Percentiles rank a stretch among this genome's conserved stretches.
Evolutionary conservation across 1,284 basidiomycete species (phyloP).

Genomic region (Polyporus tsugae): DNA sequence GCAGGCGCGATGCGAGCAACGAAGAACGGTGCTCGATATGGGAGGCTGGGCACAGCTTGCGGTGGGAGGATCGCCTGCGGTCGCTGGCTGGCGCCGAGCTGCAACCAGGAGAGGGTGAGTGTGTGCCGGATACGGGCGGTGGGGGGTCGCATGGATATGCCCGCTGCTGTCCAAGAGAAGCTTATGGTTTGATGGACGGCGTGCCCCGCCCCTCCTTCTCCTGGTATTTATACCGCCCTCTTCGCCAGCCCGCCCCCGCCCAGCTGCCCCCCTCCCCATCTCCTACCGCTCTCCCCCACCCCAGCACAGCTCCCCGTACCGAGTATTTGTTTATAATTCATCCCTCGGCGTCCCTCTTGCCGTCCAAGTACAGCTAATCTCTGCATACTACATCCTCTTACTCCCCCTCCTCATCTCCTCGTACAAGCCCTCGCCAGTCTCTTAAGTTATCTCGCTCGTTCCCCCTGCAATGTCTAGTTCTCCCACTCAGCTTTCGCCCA

Average conservation of each 20-base stretch:
- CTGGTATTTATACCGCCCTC: constrained; percentile 31
- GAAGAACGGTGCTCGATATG: constrained; percentile 22
- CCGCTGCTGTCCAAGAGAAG: constrained; percentile 34
- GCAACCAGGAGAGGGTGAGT: constrained; percentile 20
- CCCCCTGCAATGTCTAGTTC: constrained; percentile 28
- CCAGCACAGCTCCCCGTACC: constrained; percentile 21
- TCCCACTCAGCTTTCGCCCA: constrained; percentile 28
- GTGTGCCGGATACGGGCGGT: constrained; percentile 28
- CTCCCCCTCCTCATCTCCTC: constrained; percentile 7
- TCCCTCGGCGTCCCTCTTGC: constrained; percentile 10
- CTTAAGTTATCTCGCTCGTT: constrained; percentile 7
- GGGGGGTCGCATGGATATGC: constrained; percentile 26
- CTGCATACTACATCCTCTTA: constrained; percentile 33
- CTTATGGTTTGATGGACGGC: constrained; percentile 32
- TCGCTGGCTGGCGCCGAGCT: constrained; percentile 24
- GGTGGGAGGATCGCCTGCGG: constrained; percentile 28
- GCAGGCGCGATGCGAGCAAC: constrained; percentile 12
- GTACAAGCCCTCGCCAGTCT: neutral
- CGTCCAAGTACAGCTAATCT: constrained; percentile 32
- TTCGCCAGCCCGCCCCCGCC: constrained; percentile 24
- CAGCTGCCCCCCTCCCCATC: constrained; percentile 26
- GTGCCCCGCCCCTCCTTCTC: constrained; percentile 24
- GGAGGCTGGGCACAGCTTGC: constrained; percentile 15
- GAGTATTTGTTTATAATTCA: constrained; percentile 23
- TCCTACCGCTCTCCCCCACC: constrained; percentile 18